Conservation (phyloP, 495 filamentous ascomycete genomes). For the Aspergillus diversus region DNA sequence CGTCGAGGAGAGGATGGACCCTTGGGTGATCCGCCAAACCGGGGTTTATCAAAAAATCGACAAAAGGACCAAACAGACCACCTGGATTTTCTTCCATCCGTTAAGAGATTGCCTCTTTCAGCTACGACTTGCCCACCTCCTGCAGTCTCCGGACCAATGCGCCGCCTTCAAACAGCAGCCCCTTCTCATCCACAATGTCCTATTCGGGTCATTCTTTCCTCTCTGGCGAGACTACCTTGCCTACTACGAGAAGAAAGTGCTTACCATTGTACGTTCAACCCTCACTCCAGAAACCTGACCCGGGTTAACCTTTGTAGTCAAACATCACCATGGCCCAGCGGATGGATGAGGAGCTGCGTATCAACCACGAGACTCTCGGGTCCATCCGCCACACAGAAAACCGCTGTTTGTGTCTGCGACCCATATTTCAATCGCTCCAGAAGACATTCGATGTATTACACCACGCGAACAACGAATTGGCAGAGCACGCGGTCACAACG, state of each 20-base stretch:
- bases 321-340: constrained; percentile 33
- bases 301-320: constrained; percentile 16
- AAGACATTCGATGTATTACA: constrained; percentile 16
- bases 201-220: constrained; percentile 43
- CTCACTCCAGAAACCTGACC: neutral
- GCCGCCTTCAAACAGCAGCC: constrained; percentile 20
- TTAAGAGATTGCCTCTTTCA: constrained; percentile 33
- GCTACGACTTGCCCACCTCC: constrained; percentile 23
- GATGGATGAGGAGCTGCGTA: constrained; percentile 33
- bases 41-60: constrained; percentile 47
- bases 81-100: constrained; percentile 44
- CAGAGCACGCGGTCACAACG: neutral
- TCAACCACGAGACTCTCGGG: constrained; percentile 37
- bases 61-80: constrained; percentile 26
- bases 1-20: constrained; percentile 24
- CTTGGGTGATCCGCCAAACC: constrained; percentile 49
- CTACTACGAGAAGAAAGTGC: constrained; percentile 35
- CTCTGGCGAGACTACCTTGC: constrained; percentile 45
- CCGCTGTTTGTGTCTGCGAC: constrained; percentile 28
- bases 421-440: constrained; percentile 22
- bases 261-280: constrained; percentile 32
- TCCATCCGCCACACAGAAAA: constrained; percentile 33
- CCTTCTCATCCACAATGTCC: constrained; percentile 37
- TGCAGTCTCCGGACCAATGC: constrained; percentile 16
- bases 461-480: constrained; percentile 15